Conservation (phyloP, 2,329 filamentous ascomycete genomes). For the Diaporthe capsici region DNA sequence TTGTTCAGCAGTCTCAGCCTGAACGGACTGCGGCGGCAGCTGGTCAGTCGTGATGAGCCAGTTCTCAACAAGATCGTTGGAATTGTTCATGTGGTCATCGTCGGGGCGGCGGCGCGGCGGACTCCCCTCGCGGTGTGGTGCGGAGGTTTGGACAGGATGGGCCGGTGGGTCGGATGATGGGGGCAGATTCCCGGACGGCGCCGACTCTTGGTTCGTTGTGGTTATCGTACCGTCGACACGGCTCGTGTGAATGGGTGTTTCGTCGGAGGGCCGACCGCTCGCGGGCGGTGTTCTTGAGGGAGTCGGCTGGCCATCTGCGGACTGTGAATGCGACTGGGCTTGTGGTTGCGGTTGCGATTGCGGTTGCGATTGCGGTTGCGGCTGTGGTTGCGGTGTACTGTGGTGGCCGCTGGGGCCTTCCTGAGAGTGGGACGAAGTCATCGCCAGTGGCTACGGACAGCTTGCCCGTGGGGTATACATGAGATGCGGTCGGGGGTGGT, state of each 20-base stretch:
- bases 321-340: constrained; percentile 1
- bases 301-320: neutral
- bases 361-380: neutral
- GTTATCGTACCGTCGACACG: neutral
- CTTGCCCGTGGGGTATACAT: constrained; percentile 35
- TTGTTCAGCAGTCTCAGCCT: neutral
- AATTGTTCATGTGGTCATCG: neutral
- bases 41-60: constrained; percentile 16
- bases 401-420: constrained; percentile 35
- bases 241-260: neutral
- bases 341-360: constrained; percentile 9
- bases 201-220: neutral
- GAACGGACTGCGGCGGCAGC: neutral
- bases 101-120: neutral
- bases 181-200: neutral
- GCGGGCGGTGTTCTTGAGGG: neutral
- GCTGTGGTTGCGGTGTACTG: constrained; percentile 13
- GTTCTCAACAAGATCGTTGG: neutral
- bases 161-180: neutral
- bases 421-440: constrained; percentile 40
- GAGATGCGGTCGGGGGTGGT: constrained; percentile 16
- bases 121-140: neutral
- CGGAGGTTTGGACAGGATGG: neutral
- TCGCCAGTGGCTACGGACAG: constrained; percentile 37
- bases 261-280: neutral